Base-by-base conservation (phyloP, 768 basidiomycete genomes). In the Phanerodontia chrysosporium region DNA sequence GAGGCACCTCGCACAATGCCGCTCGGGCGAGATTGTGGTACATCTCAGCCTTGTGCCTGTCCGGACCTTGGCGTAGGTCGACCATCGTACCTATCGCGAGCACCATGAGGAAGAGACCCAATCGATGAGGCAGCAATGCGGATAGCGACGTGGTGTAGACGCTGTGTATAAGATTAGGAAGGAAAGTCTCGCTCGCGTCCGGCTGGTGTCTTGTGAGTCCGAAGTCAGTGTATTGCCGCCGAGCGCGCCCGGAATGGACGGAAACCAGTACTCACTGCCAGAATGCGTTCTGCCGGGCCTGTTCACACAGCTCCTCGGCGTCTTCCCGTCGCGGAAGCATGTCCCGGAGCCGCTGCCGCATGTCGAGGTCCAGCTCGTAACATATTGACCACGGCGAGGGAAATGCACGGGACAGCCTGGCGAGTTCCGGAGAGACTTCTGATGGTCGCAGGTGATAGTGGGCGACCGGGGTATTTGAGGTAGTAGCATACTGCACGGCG, bases 11-110 rank as follows among this genome's bases (percentile, higher is more conserved):
- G 67, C 87, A 89, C 39, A 89, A 67, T 5, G 85, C 81, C 1
- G 82, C 82, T 13, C 86, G 77, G 10, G 76, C 80, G 9, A 87
- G 73, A 44, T 85, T 81, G 62, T 83, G 86, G 65, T 78, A 84
- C 44, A 80, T 75, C 67, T 79, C 81, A 5, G 84, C 80, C 55
- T 83, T 82, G 14, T 78, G 39, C 1, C 77, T 69, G 2, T 78
- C 76, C 64, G 81, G 78, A 4, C 80, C 74, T 5, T 78, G 80
- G 49, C 75, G 78, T 10, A 87, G 76, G 72, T 89, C 87, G 39
- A 88, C 86, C 16, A 86, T 76, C 18, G 83, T 83, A 24, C 87
- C 88, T 49, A 89, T 85, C 27, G 88, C 84, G 59, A 90, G 80
- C 65, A 89, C 80, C 79, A 89, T 87, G 62, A 87, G 76, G 35